Base-by-base conservation (phyloP, 495 filamentous ascomycete species). In the Hypoxylon fuscum region DNA sequence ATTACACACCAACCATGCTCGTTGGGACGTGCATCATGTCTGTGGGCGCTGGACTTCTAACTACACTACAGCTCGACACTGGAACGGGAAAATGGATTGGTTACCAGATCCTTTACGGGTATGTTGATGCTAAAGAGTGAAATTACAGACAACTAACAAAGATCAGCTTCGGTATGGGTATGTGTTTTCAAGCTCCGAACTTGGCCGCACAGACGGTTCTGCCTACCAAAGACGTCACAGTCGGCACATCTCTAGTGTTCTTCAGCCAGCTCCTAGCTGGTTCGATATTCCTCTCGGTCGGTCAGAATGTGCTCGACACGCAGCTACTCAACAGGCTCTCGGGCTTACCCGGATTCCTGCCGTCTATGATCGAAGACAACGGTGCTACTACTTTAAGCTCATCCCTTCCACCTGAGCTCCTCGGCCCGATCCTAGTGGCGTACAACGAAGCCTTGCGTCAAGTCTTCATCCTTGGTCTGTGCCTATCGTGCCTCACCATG, bases 181-280 rank as follows among this genome's bases (percentile, higher is more conserved):
- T 76, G 23, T 68, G 62, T 37, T 63, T 73, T 9, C 64, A 75
- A 37, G 69, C 77, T 5, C 71, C 73, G 0, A 75, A 75, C 40
- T 50, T 92, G 53, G 86, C 89, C 3, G 84, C 83, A 0, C 87
- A 92, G 68, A 87, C 88, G 0, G 88, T 88, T 0, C 80, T 93
- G 7, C 74, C 75, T 9, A 68, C 78, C 10, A 73, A 74, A 0
- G 89, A 93, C 53, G 77, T 92, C 0, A 84, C 90, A 0, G 84
- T 81, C 15, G 91, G 87, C 11, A 89, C 84, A 1, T 81, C 87
- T 23, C 79, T 92, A 11, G 79, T 91, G 46, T 92, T 92, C 68
- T 81, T 91, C 56, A 51, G 72, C 10, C 87, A 89, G 69, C 76
- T 78, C 1, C 69, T 92, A 0, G 86, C 86, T 8, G 87, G 85